phyloP scores from a whole-genome alignment of 768 basidiomycete species.

The Imleria badia region DNA sequence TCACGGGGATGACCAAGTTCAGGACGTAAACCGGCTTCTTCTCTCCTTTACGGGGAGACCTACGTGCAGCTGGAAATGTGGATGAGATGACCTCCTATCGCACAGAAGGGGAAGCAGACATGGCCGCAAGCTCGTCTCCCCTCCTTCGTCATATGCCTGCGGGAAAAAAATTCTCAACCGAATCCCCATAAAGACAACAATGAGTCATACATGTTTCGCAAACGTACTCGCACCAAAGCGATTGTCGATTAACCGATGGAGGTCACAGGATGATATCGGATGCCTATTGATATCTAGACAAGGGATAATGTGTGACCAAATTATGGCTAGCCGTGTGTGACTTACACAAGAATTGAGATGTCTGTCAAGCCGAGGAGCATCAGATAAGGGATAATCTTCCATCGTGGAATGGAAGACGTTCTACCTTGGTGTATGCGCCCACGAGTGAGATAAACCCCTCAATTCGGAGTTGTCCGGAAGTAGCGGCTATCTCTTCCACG shows the following conservation, averaged over 20 bases:
- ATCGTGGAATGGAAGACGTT: constrained; percentile 15
- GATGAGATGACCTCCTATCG: constrained; percentile 13
- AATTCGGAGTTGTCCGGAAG: constrained; percentile 51
- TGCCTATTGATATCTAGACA: constrained; percentile 76
- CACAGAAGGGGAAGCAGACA: constrained; percentile 13
- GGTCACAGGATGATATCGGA: constrained; percentile 59
- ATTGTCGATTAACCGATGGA: constrained; percentile 67
- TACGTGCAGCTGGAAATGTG: constrained; percentile 47
- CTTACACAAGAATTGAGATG: constrained; percentile 87
- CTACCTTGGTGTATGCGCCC: constrained; percentile 72
- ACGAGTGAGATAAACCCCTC: constrained; percentile 85
- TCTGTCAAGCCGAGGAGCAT: constrained; percentile 41
- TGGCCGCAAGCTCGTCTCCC: constrained; percentile 39
- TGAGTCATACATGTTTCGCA: constrained; percentile 58
- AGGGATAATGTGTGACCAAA: not conserved
- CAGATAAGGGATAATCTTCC: constrained; percentile 18
- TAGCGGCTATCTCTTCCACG: constrained; percentile 59
- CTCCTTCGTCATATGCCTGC: constrained; percentile 72
- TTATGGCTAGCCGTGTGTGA: constrained; percentile 4
- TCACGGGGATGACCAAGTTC: constrained; percentile 64
- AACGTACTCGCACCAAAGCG: constrained; percentile 70
- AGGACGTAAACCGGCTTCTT: constrained; percentile 83
- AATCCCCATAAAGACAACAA: not conserved
- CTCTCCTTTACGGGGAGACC: constrained; percentile 78
- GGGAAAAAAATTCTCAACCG: constrained; percentile 4